Base-by-base conservation (phyloP, 2,329 filamentous ascomycete genomes). In the Rugonectria rugulosa region DNA sequence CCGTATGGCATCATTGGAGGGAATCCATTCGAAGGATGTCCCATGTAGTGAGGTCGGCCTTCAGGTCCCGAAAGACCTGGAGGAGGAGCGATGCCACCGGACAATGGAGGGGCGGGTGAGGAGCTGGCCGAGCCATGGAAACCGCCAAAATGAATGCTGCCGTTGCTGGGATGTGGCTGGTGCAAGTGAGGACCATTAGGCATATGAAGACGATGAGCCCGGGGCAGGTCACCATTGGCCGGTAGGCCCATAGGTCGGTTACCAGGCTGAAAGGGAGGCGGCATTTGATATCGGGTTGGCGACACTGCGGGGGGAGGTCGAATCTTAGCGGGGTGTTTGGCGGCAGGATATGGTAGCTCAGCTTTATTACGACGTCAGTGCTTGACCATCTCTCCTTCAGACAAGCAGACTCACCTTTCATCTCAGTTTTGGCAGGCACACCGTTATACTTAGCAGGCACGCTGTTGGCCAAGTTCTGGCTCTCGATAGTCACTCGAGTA, bases 141-240 rank as follows among this genome's bases (percentile, higher is more conserved):
- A 6, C 75, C 76, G 27, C 82, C 82, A 63, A 87, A 86, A 58
- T 85, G 77, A 46, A 86, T 72, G 67, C 79, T 85, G 31, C 81
- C 77, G 55, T 80, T 80, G 67, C 81, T 86, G 12, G 77, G 78
- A 49, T 82, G 83, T 34, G 78, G 69, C 46, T 84, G 81, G 60
- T 85, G 81, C 62, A 80, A 68, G 26, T 66, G 68, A 14, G 68
- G 74, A 20, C 72, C 72, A 36, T 73, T 73, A 27, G 72, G 68
- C 21, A 69, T 55, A 49, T 65, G 70, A 14, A 67, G 70, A n/a
- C 70, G 70, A 52, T 70, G 66, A 17, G 69, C 68, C 41, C 67
- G 66, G 50, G 64, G 57, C 48, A 68, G 53, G 27, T 76, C 73
- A 20, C 72, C 72, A 36, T 75, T 76, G 26, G 58, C 63, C 53